Percentiles rank a stretch among this genome's conserved stretches.
Evolutionary conservation across 345 rosid genomes (phyloP).

Genomic region (Moringa oleifera): DNA sequence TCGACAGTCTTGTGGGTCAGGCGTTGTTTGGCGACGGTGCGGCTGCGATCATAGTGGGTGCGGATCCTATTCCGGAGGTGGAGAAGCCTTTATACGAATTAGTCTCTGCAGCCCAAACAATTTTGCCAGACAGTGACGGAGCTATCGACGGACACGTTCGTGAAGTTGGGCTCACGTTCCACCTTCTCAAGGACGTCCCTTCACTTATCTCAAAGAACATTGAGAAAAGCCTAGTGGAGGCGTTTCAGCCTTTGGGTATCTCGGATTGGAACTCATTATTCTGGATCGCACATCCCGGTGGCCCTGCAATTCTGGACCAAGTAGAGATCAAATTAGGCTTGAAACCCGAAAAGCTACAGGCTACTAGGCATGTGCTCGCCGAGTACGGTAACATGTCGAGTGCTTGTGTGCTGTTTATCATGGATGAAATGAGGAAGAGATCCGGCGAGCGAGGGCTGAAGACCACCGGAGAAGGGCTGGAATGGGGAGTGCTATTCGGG

Average conservation of each 20-base stretch:
- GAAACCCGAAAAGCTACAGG: slow-evolving; percentile 28
- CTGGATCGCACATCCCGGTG: slow-evolving; percentile 52
- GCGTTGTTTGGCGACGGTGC: slow-evolving; percentile 51
- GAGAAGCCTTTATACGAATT: slow-evolving; percentile 41
- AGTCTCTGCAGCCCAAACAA: slow-evolving; percentile 35
- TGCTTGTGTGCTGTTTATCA: slow-evolving; percentile 35
- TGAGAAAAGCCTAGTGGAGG: slow-evolving; percentile 30
- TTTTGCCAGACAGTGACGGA: slow-evolving; percentile 44
- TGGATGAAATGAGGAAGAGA: slow-evolving; percentile 48
- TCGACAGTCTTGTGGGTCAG: slow-evolving; percentile 45
- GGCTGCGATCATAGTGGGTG: slow-evolving; percentile 37
- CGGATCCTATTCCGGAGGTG: slow-evolving; percentile 24
- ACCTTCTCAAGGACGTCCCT: slow-evolving; percentile 43
- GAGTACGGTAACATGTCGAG: slow-evolving; percentile 50
- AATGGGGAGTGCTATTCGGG: slow-evolving; percentile 55
- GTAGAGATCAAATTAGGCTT: slow-evolving; percentile 34
- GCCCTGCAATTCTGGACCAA: slow-evolving; percentile 41
- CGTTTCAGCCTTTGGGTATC: slow-evolving; percentile 39
- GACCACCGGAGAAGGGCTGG: slow-evolving; percentile 46
- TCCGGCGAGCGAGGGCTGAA: slow-evolving; percentile 21
- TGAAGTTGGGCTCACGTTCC: slow-evolving; percentile 41
- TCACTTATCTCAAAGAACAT: slow-evolving; percentile 34
- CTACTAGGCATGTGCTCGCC: slow-evolving; percentile 29
- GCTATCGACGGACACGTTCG: slow-evolving; percentile 49
- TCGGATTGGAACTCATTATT: slow-evolving; percentile 53